These are phyloP conservation scores for Petunia axillaris DNA, from an alignment of 257 asterid species.

Conservation along the genomic window DNA sequence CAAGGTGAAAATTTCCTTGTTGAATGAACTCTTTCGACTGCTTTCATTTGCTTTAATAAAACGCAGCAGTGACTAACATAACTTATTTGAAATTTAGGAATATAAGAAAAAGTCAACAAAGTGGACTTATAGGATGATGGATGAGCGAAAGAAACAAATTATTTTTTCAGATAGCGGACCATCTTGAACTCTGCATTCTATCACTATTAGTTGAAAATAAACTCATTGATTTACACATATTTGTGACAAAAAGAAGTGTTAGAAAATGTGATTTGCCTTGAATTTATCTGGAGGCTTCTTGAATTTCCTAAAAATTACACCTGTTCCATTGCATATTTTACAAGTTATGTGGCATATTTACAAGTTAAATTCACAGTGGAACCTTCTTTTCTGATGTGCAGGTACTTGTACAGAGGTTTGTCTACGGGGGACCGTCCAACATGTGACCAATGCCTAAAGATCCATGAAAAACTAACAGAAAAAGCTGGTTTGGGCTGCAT, in stretches of 20 bases:
- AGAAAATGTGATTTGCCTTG: not conserved
- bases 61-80: not conserved
- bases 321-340: not conserved
- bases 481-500: conserved; percentile 98
- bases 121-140: not conserved
- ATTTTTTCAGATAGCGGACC: conserved; percentile 1
- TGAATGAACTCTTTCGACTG: not conserved
- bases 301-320: too few species aligned
- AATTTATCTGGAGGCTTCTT: not conserved
- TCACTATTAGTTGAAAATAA: not conserved
- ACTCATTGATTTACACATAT: not conserved
- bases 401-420: conserved; percentile 95
- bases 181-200: not conserved
- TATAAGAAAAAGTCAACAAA: not conserved
- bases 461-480: conserved; percentile 92
- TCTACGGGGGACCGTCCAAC: conserved; percentile 98
- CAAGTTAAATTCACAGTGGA: not conserved
- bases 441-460: conserved; percentile 88
- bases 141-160: not conserved
- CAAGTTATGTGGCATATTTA: not conserved
- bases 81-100: not conserved
- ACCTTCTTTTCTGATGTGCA: conserved; percentile 30
- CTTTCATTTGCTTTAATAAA: not conserved
- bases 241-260: not conserved
- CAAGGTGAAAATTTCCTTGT: not conserved